Percentiles rank a stretch among this genome's conserved stretches.
phyloP scores from a whole-genome alignment of 768 basidiomycete genomes.

The Chalciporus piperatus region DNA sequence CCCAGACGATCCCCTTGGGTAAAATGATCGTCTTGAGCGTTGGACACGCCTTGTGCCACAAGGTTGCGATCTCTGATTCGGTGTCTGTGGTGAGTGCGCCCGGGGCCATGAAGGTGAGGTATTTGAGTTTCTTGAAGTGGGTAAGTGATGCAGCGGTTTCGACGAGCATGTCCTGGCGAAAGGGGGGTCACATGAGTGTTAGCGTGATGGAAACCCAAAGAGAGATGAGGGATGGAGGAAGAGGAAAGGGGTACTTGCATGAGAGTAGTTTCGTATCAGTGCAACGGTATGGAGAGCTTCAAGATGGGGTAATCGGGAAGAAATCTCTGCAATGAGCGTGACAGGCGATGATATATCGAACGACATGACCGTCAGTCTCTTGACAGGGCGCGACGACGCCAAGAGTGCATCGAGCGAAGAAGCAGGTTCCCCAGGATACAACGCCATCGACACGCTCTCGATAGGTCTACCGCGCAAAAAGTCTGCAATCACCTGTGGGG shows the following conservation, averaged over 20 bases:
- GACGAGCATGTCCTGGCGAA: slow-evolving; percentile 40
- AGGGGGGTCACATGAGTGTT: background rate
- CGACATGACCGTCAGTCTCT: slow-evolving; percentile 55
- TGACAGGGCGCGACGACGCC: slow-evolving; percentile 38
- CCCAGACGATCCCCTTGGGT: slow-evolving; percentile 63
- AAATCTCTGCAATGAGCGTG: slow-evolving; percentile 46
- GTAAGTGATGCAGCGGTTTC: slow-evolving; percentile 39
- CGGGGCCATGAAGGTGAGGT: slow-evolving; percentile 61
- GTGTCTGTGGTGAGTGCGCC: slow-evolving; percentile 26
- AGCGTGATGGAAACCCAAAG: background rate
- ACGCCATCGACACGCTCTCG: slow-evolving; percentile 50
- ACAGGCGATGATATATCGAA: slow-evolving; percentile 48
- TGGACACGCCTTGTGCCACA: slow-evolving; percentile 58
- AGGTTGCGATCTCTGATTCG: slow-evolving; percentile 50
- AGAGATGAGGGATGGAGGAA: too few species aligned
- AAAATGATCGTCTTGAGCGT: slow-evolving; percentile 63
- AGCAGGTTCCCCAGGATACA: slow-evolving; percentile 41
- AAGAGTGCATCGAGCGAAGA: slow-evolving; percentile 44
- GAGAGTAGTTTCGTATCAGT: slow-evolving; percentile 46
- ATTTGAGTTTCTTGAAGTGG: slow-evolving; percentile 43
- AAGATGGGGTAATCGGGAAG: slow-evolving; percentile 44
- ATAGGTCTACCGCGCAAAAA: slow-evolving; percentile 49
- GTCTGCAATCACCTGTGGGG: slow-evolving; percentile 42
- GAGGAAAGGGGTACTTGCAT: slow-evolving; percentile 34
- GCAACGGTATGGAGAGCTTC: slow-evolving; percentile 64